phyloP scores from a whole-genome alignment of 179 eudicot species.

The Silene noctiflora region DNA sequence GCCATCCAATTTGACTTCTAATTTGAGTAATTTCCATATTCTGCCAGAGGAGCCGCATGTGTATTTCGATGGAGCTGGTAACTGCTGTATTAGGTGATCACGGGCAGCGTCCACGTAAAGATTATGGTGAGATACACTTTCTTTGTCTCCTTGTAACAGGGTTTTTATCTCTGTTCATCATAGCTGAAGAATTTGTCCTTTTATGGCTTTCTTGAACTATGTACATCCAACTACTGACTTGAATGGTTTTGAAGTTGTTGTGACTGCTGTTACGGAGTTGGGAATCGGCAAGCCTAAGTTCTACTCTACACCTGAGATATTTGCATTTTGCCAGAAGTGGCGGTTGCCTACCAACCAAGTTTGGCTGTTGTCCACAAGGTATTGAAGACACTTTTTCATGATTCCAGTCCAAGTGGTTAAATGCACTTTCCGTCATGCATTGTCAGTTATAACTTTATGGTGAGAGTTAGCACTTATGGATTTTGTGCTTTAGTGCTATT shows the following conservation, averaged over 20 bases:
- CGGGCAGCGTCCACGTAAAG: constrained; percentile 91
- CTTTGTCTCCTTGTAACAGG: neutral
- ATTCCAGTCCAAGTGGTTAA: neutral
- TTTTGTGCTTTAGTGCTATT: neutral
- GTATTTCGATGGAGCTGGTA: constrained; percentile 94
- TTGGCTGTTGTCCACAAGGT: constrained; percentile 97
- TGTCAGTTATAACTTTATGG: neutral
- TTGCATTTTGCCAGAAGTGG: constrained; percentile 90
- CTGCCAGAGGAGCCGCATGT: constrained; percentile 69
- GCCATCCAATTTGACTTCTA: neutral
- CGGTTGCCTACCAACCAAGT: constrained; percentile 90
- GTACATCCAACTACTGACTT: constrained; percentile 10
- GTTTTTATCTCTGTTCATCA: neutral
- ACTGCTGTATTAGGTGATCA: constrained; percentile 98
- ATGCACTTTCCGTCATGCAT: neutral
- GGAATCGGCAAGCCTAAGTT: constrained; percentile 83
- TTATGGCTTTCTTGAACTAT: constrained; percentile 8
- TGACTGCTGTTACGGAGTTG: constrained; percentile 89
- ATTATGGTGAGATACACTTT: constrained; percentile 59
- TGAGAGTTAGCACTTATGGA: constrained; percentile 2
- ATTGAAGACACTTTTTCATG: constrained; percentile 3
- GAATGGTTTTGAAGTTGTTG: constrained; percentile 60
- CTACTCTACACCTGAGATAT: constrained; percentile 88
- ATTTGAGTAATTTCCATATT: neutral
- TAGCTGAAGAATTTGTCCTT: neutral